phyloP scores from a whole-genome alignment of 208 protist species.

The Trypanosoma theileri region DNA sequence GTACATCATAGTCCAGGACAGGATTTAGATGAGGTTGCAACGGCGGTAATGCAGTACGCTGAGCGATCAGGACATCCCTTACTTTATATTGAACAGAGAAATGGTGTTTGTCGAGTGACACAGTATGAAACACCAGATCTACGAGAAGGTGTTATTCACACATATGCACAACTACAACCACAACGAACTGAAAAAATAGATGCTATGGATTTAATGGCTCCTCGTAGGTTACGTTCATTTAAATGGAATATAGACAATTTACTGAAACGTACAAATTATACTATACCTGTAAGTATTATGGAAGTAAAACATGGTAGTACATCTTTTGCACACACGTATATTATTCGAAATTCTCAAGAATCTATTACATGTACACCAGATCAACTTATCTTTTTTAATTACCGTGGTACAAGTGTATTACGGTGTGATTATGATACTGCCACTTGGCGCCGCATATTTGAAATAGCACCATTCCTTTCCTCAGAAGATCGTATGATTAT shows the following conservation, averaged over 20 bases:
- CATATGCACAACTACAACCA: constrained; percentile 9
- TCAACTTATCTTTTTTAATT: constrained; percentile 53
- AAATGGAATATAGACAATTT: constrained; percentile 14
- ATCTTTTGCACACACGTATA: constrained; percentile 3
- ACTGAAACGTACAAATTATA: constrained; percentile 2
- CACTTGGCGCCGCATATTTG: constrained; percentile 63
- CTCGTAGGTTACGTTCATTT: background rate
- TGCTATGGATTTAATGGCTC: background rate
- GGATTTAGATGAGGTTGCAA: background rate
- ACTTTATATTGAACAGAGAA: constrained; percentile 14
- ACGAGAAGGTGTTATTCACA: constrained; percentile 8
- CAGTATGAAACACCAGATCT: constrained; percentile 25
- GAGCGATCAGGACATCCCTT: constrained; percentile 5
- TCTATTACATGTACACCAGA: background rate
- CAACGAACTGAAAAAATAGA: background rate
- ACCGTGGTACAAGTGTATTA: constrained; percentile 42
- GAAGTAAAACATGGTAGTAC: constrained; percentile 1
- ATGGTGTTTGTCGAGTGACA: constrained; percentile 17
- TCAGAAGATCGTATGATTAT: constrained; percentile 64
- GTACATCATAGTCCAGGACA: background rate
- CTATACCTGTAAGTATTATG: constrained; percentile 8
- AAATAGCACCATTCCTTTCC: constrained; percentile 38
- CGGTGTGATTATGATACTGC: constrained; percentile 69
- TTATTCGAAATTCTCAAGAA: constrained; percentile 1
- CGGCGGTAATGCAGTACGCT: background rate